Evolutionary conservation across 352 stramenopile species (phyloP).

Genomic region (Globisporangium canariense): DNA sequence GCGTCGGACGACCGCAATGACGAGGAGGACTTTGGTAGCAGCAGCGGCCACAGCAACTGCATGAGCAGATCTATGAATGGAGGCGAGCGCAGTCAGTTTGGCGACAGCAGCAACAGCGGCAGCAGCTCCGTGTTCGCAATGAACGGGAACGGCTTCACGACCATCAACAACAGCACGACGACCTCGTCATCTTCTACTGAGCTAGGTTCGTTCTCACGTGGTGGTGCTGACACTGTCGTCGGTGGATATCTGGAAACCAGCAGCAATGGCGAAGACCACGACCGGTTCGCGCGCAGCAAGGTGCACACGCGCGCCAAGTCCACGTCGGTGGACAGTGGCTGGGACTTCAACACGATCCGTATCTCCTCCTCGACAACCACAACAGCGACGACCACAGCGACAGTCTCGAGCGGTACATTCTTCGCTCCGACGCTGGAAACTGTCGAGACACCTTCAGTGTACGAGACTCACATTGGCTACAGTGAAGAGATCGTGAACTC

Average conservation of each 20-base stretch:
- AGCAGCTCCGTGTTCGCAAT: slow-evolving; percentile 1
- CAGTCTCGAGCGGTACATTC: slow-evolving; percentile 4
- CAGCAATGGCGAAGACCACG: slow-evolving; percentile 15
- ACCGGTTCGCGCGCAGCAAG: slow-evolving; percentile 34
- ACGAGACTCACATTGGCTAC: background rate
- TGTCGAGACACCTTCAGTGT: background rate
- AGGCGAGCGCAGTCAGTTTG: background rate
- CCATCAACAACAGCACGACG: background rate
- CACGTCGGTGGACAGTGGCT: slow-evolving; percentile 50
- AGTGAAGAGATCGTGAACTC: slow-evolving; percentile 4
- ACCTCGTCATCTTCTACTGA: background rate
- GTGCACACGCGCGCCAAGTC: slow-evolving; percentile 34
- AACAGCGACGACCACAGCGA: background rate
- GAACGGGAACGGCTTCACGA: background rate
- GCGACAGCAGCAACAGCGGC: slow-evolving; percentile 3
- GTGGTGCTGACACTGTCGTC: background rate
- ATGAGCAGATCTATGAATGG: background rate
- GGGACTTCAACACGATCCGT: slow-evolving; percentile 78
- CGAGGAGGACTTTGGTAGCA: slow-evolving; percentile 6
- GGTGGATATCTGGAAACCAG: background rate
- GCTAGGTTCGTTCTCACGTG: background rate
- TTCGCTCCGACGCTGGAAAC: slow-evolving; percentile 11
- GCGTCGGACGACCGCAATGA: background rate
- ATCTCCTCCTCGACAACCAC: slow-evolving; percentile 35
- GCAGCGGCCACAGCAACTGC: background rate